Conservation (phyloP, 352 stramenopile genomes). For the Hyaloperonospora brassicae region DNA sequence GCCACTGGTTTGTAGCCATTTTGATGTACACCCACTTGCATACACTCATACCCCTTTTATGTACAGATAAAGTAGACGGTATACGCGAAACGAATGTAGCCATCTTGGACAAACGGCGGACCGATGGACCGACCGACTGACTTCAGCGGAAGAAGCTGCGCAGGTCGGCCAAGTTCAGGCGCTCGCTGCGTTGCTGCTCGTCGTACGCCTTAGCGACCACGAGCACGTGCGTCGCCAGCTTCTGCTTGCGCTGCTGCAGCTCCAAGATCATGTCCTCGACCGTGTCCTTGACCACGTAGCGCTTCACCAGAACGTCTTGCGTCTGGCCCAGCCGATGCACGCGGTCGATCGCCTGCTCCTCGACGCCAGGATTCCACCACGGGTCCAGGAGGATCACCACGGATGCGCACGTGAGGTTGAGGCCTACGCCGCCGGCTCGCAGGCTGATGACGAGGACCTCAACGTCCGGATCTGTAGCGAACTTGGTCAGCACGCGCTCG, state of each 20-base stretch:
- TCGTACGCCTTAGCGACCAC: slow-evolving; percentile 31
- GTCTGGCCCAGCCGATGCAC: slow-evolving; percentile 86
- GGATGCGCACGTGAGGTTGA: slow-evolving; percentile 87
- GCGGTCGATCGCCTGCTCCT: slow-evolving; percentile 92
- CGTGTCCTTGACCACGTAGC: slow-evolving; percentile 83
- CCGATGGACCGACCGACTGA: neutral
- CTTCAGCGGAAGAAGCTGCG: slow-evolving; percentile 50
- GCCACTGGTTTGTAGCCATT: slow-evolving; percentile 3
- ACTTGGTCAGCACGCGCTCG: slow-evolving; percentile 59
- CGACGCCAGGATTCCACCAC: slow-evolving; percentile 91
- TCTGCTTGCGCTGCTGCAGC: slow-evolving; percentile 85
- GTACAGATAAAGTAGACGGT: too few species aligned
- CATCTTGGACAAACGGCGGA: too few species aligned
- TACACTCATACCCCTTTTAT: neutral
- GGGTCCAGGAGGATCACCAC: slow-evolving; percentile 87
- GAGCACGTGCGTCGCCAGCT: slow-evolving; percentile 79
- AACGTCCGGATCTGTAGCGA: slow-evolving; percentile 42
- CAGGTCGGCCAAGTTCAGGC: slow-evolving; percentile 61
- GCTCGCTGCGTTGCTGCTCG: slow-evolving; percentile 33
- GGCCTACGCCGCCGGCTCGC: slow-evolving; percentile 81
- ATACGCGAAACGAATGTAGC: neutral
- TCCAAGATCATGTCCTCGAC: slow-evolving; percentile 89
- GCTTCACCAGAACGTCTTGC: slow-evolving; percentile 80
- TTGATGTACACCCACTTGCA: slow-evolving; percentile 3
- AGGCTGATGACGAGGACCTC: slow-evolving; percentile 85